Evolutionary conservation across 2,329 filamentous ascomycete species (phyloP), one percentile per base, ranked within the genome.

Genomic region (Sporothrix schenckii): DNA sequence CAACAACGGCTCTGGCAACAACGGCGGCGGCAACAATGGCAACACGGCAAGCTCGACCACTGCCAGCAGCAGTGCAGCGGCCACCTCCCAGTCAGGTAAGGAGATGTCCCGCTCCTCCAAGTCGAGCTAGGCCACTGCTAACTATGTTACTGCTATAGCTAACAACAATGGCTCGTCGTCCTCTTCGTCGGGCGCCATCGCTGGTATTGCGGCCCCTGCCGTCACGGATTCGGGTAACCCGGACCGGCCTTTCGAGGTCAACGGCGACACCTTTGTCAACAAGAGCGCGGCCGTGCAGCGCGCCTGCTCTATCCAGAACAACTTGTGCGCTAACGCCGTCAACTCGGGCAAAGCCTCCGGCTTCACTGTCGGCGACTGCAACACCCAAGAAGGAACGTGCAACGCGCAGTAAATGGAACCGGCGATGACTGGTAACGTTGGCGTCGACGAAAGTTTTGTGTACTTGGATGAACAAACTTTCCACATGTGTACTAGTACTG

Each of bases 261-360:
- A 86, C 74, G 85, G 85, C 65, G 80, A 81, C 80, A 88, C 81
- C 50, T 90, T 91, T 76, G 84, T 84, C 52, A 85, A 85, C 76
- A 77, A 85, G 73, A 79, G 77, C 3, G 85, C 84, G 11, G 89
- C 89, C 24, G 79, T 85, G 53, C 84, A 89, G 78, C 83, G 89
- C 61, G 84, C 87, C 49, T 91, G 89, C 76, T 84, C 88, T 72
- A 84, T 89, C 71, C 87, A 90, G 80, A 85, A 88, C 80, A 90
- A 89, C 75, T 79, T 77, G 3, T 91, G 89, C 75, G 81, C 85
- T 14, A 80, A 88, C 73, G 83, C 83, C 39, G 85, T 85, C 70
- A 90, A 89, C 77, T 75, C 79, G 14, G 85, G 87, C 24, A 71
- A 78, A 66, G 74, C 80, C 16, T 73, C 76, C 3, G 81, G 81